Evolutionary conservation across 2,329 filamentous ascomycete species (phyloP).

Genomic region (Xylariaceae sp.): DNA sequence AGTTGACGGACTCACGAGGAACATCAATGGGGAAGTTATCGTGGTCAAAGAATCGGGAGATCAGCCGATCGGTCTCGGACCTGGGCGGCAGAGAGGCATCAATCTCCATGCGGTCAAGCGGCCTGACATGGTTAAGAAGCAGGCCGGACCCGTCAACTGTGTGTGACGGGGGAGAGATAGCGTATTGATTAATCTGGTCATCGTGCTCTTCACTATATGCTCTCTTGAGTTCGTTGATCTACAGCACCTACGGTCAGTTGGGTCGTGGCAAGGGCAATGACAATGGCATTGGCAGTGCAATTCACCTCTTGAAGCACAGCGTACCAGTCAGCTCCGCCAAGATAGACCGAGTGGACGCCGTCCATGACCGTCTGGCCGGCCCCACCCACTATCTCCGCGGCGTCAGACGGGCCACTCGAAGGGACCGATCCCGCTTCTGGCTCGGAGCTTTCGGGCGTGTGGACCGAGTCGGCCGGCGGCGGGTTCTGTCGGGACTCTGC

Average conservation of each 20-base stretch:
- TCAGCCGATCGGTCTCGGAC: constrained; percentile 14
- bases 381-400: constrained; percentile 1
- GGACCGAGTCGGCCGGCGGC: neutral
- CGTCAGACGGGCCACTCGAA: neutral
- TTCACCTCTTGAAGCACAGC: constrained; percentile 19
- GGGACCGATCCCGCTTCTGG: neutral
- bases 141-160: constrained; percentile 19
- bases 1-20: constrained; percentile 16
- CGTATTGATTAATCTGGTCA: constrained; percentile 18
- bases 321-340: constrained; percentile 16
- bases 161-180: constrained; percentile 8
- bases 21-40: constrained; percentile 16
- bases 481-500: constrained; percentile 2
- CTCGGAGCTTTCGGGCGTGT: constrained; percentile 1
- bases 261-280: no score
- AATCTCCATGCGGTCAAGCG: constrained; percentile 17
- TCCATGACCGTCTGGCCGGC: constrained; percentile 14
- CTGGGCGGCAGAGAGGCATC: constrained; percentile 19
- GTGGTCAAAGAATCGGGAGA: constrained; percentile 20
- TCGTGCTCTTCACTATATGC: constrained; percentile 13
- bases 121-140: constrained; percentile 16
- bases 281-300: no score
- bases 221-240: constrained; percentile 21
- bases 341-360: constrained; percentile 15
- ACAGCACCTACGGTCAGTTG: constrained; percentile 1